Evolutionary conservation across 495 filamentous ascomycete species (phyloP), one percentile per base, ranked within the genome.

Genomic region (Penicillium soppii): DNA sequence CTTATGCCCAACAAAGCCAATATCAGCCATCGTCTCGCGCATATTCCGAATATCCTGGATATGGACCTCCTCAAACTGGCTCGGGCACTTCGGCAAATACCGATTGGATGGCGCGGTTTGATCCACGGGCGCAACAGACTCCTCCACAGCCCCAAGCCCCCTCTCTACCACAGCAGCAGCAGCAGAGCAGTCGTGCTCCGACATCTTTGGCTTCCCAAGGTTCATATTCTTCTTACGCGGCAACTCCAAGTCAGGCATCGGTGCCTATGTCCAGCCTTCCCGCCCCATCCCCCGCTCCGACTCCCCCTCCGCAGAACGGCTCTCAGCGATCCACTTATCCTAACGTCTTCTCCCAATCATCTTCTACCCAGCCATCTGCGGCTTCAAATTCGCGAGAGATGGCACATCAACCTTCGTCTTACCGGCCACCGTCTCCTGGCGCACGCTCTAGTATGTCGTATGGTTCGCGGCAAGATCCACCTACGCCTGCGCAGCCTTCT

Each of bases 61-160:
- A 71, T 32, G 59, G 60, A 2, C 47, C 63, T 26, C 50, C 59
- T 7, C 45, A 61, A 19, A 56, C 58, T 6, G 49, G 62, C 29
- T 52, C 69, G 15, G 62, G 56, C 17, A 41, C 63, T 5, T 54
- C 68, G 15, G 60, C 67, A 16, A 73, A 61, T 40, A 71, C 69
- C 47, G 73, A 77, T 48, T 77, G 73, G 73, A 71, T 77, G 62
- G 72, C 71, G 36, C 66, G 71, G 17, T 75, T 75, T 48, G 73
- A 77, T 46, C 73, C 73, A 16, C 53, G 73, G 22, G 66, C 63
- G 15, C 73, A 71, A 45, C 69, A 68, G 32, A 56, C 49, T 4
- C 65, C 57, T 3, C 63, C 56, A n/a, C 63, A 52, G 37, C 53
- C 62, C 17, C 63, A 60, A 32, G 43, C 56, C 17, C 65, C 60